These are phyloP conservation scores for Stachybotrys elegans DNA, from an alignment of 2,329 filamentous ascomycete species.

Conservation along the genomic window DNA sequence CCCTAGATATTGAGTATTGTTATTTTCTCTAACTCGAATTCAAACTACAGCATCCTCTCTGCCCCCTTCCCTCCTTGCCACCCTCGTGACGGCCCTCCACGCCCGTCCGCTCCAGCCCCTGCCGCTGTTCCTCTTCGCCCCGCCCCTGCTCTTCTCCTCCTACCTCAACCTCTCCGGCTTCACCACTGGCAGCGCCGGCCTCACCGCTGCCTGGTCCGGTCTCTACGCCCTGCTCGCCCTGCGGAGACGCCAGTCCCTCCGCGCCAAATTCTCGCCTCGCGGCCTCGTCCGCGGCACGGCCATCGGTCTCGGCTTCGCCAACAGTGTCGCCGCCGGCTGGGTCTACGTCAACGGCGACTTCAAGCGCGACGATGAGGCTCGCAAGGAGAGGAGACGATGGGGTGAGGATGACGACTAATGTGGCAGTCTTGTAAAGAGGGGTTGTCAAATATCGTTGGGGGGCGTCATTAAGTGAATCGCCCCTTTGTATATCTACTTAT, in stretches of 20 bases:
- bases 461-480: too few relatives aligned
- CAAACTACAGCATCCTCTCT: constrained; percentile 44
- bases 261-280: constrained; percentile 38
- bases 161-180: constrained; percentile 58
- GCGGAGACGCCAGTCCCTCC: constrained; percentile 37
- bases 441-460: too few relatives aligned
- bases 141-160: constrained; percentile 49
- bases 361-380: constrained; percentile 41
- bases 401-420: constrained; percentile 16
- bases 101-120: constrained; percentile 46
- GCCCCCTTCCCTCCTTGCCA: constrained; percentile 50
- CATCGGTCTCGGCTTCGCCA: constrained; percentile 43
- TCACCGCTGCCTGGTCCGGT: constrained; percentile 52
- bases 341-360: constrained; percentile 48
- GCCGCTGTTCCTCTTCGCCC: constrained; percentile 47
- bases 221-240: constrained; percentile 52
- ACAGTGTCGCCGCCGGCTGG: constrained; percentile 44
- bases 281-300: constrained; percentile 47
- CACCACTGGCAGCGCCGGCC: constrained; percentile 50
- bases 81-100: constrained; percentile 52
- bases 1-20: too few relatives aligned
- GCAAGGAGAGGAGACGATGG: constrained; percentile 48
- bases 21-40: too few relatives aligned
- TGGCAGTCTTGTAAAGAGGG: too few relatives aligned
- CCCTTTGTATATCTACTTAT: too few relatives aligned